Conservation (phyloP, 345 rosid genomes). For the Populus simonii region DNA sequence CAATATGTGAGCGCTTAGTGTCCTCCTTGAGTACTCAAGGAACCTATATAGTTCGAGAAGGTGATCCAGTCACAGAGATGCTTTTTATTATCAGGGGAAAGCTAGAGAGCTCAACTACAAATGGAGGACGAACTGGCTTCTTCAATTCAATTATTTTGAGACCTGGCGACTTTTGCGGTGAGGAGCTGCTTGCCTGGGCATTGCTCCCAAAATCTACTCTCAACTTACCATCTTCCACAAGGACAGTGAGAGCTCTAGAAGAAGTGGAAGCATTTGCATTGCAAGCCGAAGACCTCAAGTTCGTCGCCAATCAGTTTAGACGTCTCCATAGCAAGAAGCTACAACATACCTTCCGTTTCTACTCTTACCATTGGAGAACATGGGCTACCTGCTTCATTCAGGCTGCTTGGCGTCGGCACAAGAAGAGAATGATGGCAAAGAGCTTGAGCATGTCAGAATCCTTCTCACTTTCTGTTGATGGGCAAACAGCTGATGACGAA, state of each 20-base stretch:
- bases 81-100: slow-evolving; percentile 82
- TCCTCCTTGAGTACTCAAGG: slow-evolving; percentile 79
- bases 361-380: slow-evolving; percentile 95
- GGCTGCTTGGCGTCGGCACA: slow-evolving; percentile 83
- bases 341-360: slow-evolving; percentile 84
- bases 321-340: slow-evolving; percentile 92
- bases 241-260: slow-evolving; percentile 76
- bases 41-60: slow-evolving; percentile 86
- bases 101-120: slow-evolving; percentile 86
- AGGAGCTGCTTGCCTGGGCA: slow-evolving; percentile 95
- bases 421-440: slow-evolving; percentile 54
- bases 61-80: slow-evolving; percentile 91
- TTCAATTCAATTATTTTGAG: slow-evolving; percentile 74
- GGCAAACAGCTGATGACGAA: slow-evolving; percentile 13
- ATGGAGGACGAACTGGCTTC: slow-evolving; percentile 94
- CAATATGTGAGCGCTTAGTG: slow-evolving; percentile 83
- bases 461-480: slow-evolving; percentile 16
- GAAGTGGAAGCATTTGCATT: slow-evolving; percentile 97
- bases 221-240: slow-evolving; percentile 82
- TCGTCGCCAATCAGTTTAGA: slow-evolving; percentile 87
- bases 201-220: slow-evolving; percentile 71
- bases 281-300: slow-evolving; percentile 84
- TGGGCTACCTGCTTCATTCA: slow-evolving; percentile 96
- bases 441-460: slow-evolving; percentile 48
- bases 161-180: slow-evolving; percentile 93